Base-by-base conservation (phyloP, 2,329 filamentous ascomycete species). In the Aureobasidium mangrovei region DNA sequence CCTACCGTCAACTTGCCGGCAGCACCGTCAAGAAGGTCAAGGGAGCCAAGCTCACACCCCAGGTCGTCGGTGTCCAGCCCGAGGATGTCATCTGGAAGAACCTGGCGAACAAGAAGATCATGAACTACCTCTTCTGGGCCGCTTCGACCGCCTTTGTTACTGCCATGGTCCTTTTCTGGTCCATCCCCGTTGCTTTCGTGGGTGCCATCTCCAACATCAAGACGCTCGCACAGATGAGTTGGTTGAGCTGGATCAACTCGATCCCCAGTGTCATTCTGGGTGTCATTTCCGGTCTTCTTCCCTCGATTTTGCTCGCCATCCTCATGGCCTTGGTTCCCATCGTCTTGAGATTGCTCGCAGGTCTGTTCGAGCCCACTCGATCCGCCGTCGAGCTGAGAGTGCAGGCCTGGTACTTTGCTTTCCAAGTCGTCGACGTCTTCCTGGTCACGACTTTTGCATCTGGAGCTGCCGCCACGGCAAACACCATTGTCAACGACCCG, bases 241-340 rank as follows among this genome's bases (percentile, higher is more conserved):
- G 63, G 60, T 58, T 68, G 32, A 46, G 43, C 36, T 68, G 65
- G 61, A 56, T 68, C 47, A 61, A 63, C 28, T 56, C 62, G 24
- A 54, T 69, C 10, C 65, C 66, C n/a, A 48, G 59, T 7, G 59
- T 57, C 52, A 46, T 65, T 7, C 57, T 68, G 4, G 64, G 62
- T 40, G 53, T 69, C 9, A 58, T 68, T 1, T 64, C 61, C 29
- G 66, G 66, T 46, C 59, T 68, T 2, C 47, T 67, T 6, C 66
- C 66, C 7, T 80, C 86, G 0, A 76, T 96, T 28, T 72, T 88
- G 33, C 76, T 96, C 60, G 82, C 91, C 2, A 76, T 95, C 8
- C 80, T 96, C 57, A 94, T 95, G 85, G 84, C 89, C 0, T 74
- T 95, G 45, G 81, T 97, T 4, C 93, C 88, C 6, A 79, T 88